phyloP scores from a whole-genome alignment of 768 basidiomycete genomes.

The Trametes elegans region DNA sequence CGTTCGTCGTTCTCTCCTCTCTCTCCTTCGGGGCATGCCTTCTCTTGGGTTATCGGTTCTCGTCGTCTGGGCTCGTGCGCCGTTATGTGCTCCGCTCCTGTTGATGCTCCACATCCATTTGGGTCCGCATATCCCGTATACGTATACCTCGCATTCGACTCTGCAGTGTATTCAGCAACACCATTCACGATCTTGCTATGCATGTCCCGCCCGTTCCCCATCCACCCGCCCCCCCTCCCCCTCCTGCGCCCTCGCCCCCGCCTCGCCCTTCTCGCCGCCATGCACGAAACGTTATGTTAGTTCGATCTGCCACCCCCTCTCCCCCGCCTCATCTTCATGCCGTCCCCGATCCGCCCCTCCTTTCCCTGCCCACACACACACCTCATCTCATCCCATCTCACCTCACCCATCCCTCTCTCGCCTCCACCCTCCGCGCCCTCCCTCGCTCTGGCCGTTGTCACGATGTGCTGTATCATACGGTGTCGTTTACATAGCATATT shows the following conservation, averaged over 20 bases:
- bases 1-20: background rate
- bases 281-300: background rate
- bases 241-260: background rate
- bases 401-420: background rate
- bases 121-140: conserved; percentile 17
- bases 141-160: conserved; percentile 21
- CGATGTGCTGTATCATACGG: conserved; percentile 20
- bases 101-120: background rate
- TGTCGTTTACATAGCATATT: conserved; percentile 19
- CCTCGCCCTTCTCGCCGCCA: background rate
- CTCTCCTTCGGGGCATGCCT: background rate
- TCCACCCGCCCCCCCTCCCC: background rate
- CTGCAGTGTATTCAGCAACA: conserved; percentile 15
- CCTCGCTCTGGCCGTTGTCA: background rate
- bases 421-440: background rate
- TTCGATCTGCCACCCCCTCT: background rate
- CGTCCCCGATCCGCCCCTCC: background rate
- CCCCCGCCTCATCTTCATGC: conserved; percentile 1
- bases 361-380: background rate
- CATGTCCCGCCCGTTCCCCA: background rate
- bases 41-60: conserved; percentile 26
- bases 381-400: too few relatives aligned
- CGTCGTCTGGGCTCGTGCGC: conserved; percentile 28
- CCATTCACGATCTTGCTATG: conserved; percentile 18
- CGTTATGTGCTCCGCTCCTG: conserved; percentile 8